phyloP scores from a whole-genome alignment of 2,329 filamentous ascomycete species.

The Biscogniauxia sp. region DNA sequence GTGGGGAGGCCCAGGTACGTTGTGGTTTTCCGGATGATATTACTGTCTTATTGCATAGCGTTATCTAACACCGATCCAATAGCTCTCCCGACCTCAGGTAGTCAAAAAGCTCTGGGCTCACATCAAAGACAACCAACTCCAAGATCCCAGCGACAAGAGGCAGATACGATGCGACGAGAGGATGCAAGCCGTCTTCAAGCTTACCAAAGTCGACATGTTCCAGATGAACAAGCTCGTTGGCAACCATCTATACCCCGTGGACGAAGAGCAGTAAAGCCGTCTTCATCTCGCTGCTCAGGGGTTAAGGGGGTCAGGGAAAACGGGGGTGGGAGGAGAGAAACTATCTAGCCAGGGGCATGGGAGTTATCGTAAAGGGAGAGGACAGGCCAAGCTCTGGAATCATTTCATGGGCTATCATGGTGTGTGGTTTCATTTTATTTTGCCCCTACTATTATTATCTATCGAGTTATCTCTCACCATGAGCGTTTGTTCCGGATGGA shows the following conservation, averaged over 20 bases:
- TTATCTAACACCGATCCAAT: constrained; percentile 4
- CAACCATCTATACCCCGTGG: constrained; percentile 81
- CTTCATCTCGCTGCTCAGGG: not conserved
- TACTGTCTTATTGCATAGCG: constrained; percentile 1
- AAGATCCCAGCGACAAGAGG: constrained; percentile 87
- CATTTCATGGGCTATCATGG: not conserved
- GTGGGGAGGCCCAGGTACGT: constrained; percentile 66
- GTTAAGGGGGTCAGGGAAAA: too few relatives aligned
- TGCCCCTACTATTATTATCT: not conserved
- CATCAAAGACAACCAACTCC: constrained; percentile 83
- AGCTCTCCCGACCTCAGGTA: constrained; percentile 91
- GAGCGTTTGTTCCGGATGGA: not conserved
- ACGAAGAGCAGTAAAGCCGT: constrained; percentile 53
- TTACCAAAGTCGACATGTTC: constrained; percentile 94
- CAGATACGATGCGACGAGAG: constrained; percentile 91
- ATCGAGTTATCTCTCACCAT: not conserved
- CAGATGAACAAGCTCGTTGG: constrained; percentile 97
- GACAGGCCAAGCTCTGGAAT: not conserved
- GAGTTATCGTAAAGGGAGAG: not conserved
- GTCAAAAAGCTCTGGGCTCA: constrained; percentile 97
- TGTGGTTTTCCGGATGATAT: not conserved
- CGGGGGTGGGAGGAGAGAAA: not conserved
- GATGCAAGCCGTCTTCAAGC: constrained; percentile 90
- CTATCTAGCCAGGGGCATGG: not conserved
- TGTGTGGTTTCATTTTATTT: not conserved